Evolutionary conservation across 1,284 basidiomycete genomes (phyloP).

Genomic region (Boletellus deceptivus): DNA sequence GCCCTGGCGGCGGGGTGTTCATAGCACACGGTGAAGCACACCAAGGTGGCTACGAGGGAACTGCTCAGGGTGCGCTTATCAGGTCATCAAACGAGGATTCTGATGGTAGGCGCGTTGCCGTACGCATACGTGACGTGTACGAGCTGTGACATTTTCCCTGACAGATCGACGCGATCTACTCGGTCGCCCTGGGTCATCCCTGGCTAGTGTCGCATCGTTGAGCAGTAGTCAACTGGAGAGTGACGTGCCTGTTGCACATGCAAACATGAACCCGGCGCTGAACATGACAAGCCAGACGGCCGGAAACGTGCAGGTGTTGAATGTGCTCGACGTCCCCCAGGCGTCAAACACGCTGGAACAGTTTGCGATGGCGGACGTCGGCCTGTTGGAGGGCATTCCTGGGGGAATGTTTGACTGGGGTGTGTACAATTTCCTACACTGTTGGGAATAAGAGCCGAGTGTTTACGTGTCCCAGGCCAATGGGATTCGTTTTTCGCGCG

Average conservation of each 20-base stretch:
- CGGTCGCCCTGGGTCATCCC: conserved; percentile 28
- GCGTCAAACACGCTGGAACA: conserved; percentile 56
- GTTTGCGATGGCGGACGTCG: conserved; percentile 65
- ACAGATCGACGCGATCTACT: conserved; percentile 23
- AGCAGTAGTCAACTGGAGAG: conserved; percentile 25
- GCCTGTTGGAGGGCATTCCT: conserved; percentile 77
- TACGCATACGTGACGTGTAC: conserved; percentile 13
- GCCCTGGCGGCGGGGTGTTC: conserved; percentile 84
- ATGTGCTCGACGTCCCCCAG: conserved; percentile 61
- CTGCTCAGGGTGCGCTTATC: conserved; percentile 67
- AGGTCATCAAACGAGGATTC: conserved; percentile 44
- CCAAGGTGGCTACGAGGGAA: conserved; percentile 51
- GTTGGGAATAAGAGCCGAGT: neutral
- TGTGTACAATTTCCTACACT: conserved; percentile 37
- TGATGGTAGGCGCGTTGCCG: conserved; percentile 46
- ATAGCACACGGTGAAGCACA: conserved; percentile 56
- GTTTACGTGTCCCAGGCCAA: conserved; percentile 48
- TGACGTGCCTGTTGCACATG: conserved; percentile 24
- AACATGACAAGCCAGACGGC: conserved; percentile 41
- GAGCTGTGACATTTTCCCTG: conserved; percentile 24
- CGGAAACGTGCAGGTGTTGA: conserved; percentile 71
- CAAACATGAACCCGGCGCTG: conserved; percentile 68
- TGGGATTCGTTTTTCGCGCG: conserved; percentile 74
- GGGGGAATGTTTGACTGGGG: conserved; percentile 88
- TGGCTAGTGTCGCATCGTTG: conserved; percentile 60